Percentiles rank a stretch among this genome's conserved stretches.
phyloP scores from a whole-genome alignment of 495 filamentous ascomycete species.

The Cryomyces antarcticus region DNA sequence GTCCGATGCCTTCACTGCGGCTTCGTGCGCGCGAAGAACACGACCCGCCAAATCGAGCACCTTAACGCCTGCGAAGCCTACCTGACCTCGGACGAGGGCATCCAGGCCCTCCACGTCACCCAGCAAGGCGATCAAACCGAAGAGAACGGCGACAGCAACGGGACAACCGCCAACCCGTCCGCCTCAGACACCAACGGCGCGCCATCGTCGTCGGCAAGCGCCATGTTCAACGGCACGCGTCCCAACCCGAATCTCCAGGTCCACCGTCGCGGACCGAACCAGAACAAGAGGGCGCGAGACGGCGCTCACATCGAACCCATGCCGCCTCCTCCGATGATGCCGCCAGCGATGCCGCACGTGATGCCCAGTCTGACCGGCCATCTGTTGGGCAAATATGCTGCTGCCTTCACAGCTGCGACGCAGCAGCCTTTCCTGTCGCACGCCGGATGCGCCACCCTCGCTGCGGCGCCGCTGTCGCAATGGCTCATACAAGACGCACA shows the following conservation, averaged over 20 bases:
- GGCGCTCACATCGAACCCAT: slow-evolving; percentile 6
- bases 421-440: slow-evolving; percentile 46
- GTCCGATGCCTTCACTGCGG: slow-evolving; percentile 23
- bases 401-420: slow-evolving; percentile 33
- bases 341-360: not conserved
- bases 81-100: slow-evolving; percentile 17
- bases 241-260: slow-evolving; percentile 21
- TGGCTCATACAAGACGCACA: slow-evolving; percentile 63
- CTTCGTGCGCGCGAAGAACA: slow-evolving; percentile 22
- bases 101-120: slow-evolving; percentile 7
- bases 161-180: not conserved
- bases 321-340: not conserved
- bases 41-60: slow-evolving; percentile 23
- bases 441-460: slow-evolving; percentile 41
- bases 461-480: slow-evolving; percentile 31
- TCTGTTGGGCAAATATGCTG: slow-evolving; percentile 22
- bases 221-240: slow-evolving; percentile 16
- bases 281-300: slow-evolving; percentile 11
- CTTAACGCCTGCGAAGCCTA: slow-evolving; percentile 18
- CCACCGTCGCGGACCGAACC: slow-evolving; percentile 17
- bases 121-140: slow-evolving; percentile 2
- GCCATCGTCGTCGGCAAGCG: not conserved
- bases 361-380: slow-evolving; percentile 28
- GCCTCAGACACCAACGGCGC: not conserved
- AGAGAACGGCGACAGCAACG: slow-evolving; percentile 1